These are phyloP conservation scores for Silene uniflora DNA, from an alignment of 148 eudicot species.

Conservation along the genomic window DNA sequence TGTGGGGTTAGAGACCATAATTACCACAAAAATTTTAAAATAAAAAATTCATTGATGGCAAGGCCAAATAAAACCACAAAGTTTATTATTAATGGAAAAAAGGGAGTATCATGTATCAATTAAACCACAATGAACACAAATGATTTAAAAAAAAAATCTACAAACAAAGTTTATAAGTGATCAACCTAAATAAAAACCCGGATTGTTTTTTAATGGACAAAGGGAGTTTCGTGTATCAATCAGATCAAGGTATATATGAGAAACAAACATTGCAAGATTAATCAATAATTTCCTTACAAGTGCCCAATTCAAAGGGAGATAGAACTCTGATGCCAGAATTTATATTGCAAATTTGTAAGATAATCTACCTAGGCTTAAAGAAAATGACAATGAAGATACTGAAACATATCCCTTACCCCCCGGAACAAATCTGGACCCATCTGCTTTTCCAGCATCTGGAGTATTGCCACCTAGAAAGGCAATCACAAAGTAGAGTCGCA, in stretches of 20 bases:
- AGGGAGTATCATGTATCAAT: neutral
- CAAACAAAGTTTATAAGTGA: neutral
- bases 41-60: neutral
- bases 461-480: constrained; percentile 70
- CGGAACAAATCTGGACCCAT: constrained; percentile 98
- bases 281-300: constrained; percentile 1
- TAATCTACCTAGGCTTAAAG: neutral
- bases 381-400: neutral
- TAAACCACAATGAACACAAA: neutral
- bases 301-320: neutral
- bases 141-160: too few species aligned
- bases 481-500: constrained; percentile 8
- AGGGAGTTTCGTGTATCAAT: neutral
- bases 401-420: constrained; percentile 47
- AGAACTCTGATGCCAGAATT: neutral
- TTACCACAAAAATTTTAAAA: neutral
- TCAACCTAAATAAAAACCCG: neutral
- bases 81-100: neutral
- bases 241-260: neutral
- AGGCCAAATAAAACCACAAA: neutral
- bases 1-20: neutral
- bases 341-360: neutral
- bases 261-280: neutral
- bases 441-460: constrained; percentile 97
- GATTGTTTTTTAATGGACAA: neutral